Evolutionary conservation across 2,329 filamentous ascomycete species (phyloP), one percentile per base, ranked within the genome.

Genomic region (Fusarium longipes): DNA sequence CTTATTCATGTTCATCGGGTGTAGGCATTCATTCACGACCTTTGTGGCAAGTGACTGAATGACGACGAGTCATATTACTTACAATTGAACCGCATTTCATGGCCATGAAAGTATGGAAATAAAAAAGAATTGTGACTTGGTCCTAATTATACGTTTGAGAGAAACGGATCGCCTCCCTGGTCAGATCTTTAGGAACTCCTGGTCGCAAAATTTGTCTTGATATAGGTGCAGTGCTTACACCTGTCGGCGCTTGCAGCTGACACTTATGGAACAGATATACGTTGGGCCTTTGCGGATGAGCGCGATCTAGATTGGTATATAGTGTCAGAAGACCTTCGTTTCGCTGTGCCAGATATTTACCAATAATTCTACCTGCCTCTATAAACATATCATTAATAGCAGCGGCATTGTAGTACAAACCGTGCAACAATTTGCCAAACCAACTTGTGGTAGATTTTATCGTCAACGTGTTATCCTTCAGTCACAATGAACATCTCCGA

Each of bases 401-500:
- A 18, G 10, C 20, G 30, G n/a, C 17, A 35, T 29, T 25, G 15
- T 44, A 48, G 15, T 17, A 6, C 17, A 15, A 10, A 14, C 20
- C 8, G 22, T 18, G n/a, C 11, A 17, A 11, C 45, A n/a, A 17
- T 15, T 15, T 12, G 10, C 18, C 14, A 9, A 15, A 15, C 9
- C n/a, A 29, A n/a, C 6, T 12, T 15, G 5, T 4, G 12, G 8
- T 5, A 57, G 33, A 6, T 36, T 8, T 12, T 3, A 17, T 17
- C 33, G 10, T 43, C 27, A 11, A 17, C 6, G 2, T 38, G 29
- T 11, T 33, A n/a, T 25, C 14, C 9, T 32, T 42, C 32, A 17
- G 8, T 7, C 44, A 56, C 14, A 33, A 75, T 75, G 73, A 73
- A 64, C 32, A 40, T 75, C 40, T 55, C 68, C 42, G 40, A 73